Base-by-base conservation (phyloP, 2,329 filamentous ascomycete genomes). In the Fonsecaea multimorphosa region DNA sequence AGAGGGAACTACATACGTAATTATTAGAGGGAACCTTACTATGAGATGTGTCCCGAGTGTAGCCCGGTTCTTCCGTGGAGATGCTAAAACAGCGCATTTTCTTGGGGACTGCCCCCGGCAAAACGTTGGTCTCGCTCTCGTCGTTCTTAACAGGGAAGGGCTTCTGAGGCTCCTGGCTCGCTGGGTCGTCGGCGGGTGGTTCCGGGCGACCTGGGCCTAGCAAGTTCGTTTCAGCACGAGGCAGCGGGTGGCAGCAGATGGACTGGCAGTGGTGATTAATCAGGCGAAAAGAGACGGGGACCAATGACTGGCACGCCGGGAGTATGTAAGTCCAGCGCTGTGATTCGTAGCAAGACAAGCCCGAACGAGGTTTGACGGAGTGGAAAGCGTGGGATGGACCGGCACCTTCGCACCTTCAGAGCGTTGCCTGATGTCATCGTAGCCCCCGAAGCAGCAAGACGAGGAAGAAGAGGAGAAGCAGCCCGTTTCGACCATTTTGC, bases 31-130 rank as follows among this genome's bases (percentile, higher is more conserved):
- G n/a, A n/a, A n/a, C n/a, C n/a, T n/a, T n/a, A n/a, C n/a, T n/a
- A n/a, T 44, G 1, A 22, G 9, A 16, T 19, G 44, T 24, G 22
- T 4, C 44, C 44, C 44, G 44, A 49, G 19, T 4, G 44, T 49
- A 49, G 24, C 44, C 44, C 44, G 44, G 11, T 22, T 12, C 44
- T 11, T 49, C 44, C 44, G 44, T 49, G 44, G 44, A 24, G 44
- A 49, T 49, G 19, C 44, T 49, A 49, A 49, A 49, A 49, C 44
- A 49, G 44, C 44, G 44, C 44, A 49, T 49, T 49, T 49, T 49
- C 44, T 49, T 14, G 9, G 27, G 3, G 16, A 12, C 19, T 49
- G 44, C 44, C 44, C 16, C 19, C 22, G 44, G 44, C 11, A 49
- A 49, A 49, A 49, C 44, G 22, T 49, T 49, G 44, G 19, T 24